phyloP scores from a whole-genome alignment of 1,139 yeast species.

The Geotrichum cucujoidarum region DNA sequence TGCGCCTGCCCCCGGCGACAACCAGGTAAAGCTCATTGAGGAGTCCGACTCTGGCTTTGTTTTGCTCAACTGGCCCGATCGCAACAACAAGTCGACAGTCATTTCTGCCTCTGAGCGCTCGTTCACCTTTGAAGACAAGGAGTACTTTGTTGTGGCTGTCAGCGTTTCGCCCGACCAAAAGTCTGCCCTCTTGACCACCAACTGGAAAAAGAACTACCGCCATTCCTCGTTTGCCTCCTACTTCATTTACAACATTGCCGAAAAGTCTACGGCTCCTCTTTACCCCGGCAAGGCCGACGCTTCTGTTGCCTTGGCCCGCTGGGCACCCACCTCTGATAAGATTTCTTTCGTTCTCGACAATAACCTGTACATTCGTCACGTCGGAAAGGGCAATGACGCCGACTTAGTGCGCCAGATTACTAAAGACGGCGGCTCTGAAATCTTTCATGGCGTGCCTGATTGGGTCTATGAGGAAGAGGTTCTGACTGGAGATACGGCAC shows the following conservation, averaged over 20 bases:
- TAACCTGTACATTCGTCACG: conserved; percentile 52
- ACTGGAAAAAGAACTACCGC: conserved; percentile 59
- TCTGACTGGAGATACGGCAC: conserved; percentile 52
- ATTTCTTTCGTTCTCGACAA: conserved; percentile 64
- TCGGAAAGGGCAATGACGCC: conserved; percentile 27
- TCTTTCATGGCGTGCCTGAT: conserved; percentile 87
- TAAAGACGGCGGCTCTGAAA: conserved; percentile 55
- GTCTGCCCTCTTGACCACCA: conserved; percentile 49
- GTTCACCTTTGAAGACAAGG: conserved; percentile 23
- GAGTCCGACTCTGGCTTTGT: conserved; percentile 18
- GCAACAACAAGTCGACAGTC: conserved; percentile 23
- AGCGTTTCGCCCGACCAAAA: conserved; percentile 39
- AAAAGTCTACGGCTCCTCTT: conserved; percentile 44
- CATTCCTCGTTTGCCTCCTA: conserved; percentile 66
- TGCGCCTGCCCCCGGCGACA: conserved; percentile 18
- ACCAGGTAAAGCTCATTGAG: conserved; percentile 16
- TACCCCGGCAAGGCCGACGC: conserved; percentile 29
- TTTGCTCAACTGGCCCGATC: conserved; percentile 28
- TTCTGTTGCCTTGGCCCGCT: conserved; percentile 51
- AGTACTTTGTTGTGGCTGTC: conserved; percentile 27
- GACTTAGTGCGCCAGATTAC: conserved; percentile 48
- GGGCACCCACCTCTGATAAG: conserved; percentile 68
- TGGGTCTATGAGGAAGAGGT: conserved; percentile 98
- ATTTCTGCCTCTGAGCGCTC: conserved; percentile 18
- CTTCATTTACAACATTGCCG: conserved; percentile 53